Base-by-base conservation (phyloP, 2,329 filamentous ascomycete species). In the Fusarium chaquense region DNA sequence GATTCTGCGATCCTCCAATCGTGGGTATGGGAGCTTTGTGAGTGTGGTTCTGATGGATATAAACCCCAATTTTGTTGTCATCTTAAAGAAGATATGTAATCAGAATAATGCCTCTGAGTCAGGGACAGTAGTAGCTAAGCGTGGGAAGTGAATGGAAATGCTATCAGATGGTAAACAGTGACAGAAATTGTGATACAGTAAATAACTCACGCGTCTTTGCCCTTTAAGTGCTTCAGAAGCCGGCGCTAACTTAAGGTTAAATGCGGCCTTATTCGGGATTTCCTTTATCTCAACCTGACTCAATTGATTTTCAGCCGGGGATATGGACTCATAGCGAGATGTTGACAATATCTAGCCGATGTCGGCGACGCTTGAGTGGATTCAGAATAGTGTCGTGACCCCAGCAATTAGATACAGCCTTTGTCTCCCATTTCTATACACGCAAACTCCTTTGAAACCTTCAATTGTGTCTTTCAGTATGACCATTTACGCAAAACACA, bases 41-140 rank as follows among this genome's bases (percentile, higher is more conserved):
- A 62, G 56, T n/a, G 56, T 62, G 18, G 59, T 62, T 9, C 18
- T 43, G 12, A 61, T 50, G 12, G 46, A 11, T 30, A 61, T 32
- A 2, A 58, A 61, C 0, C 20, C 53, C 5, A 44, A 6, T 3
- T 43, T 61, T 1, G 2, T 9, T 1, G 58, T 1, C 58, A 61
- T 61, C 2, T 16, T n/a, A 15, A 20, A 5, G 5, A 26, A 41
- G 6, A 1, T 15, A 8, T 1, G 24, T 0, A 0, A n/a, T n/a
- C n/a, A n/a, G n/a, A n/a, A n/a, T n/a, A n/a, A n/a, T n/a, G n/a
- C n/a, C n/a, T n/a, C n/a, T n/a, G n/a, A n/a, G n/a, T n/a, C n/a
- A n/a, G n/a, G n/a, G n/a, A n/a, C n/a, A n/a, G n/a, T n/a, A n/a
- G n/a, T n/a, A n/a, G n/a, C n/a, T n/a, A n/a, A n/a, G n/a, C n/a